These are phyloP conservation scores for Fusarium pininemorale DNA, from an alignment of 2,329 filamentous ascomycete species.

Conservation along the genomic window DNA sequence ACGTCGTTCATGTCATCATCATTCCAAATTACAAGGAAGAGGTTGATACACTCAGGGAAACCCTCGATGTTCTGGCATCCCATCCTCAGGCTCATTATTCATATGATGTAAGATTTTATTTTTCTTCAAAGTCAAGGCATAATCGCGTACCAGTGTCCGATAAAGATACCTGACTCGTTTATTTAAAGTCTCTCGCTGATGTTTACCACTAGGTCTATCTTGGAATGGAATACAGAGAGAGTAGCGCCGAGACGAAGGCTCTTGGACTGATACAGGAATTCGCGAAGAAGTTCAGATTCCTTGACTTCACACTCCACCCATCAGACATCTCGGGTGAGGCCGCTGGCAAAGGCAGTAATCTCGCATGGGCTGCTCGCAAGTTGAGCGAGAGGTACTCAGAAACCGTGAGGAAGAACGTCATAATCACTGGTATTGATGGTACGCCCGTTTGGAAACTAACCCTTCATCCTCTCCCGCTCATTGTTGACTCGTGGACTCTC, in stretches of 20 bases:
- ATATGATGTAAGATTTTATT: conserved; percentile 70
- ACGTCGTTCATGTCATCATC: conserved; percentile 71
- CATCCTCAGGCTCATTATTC: conserved; percentile 70
- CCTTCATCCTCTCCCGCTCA: background rate
- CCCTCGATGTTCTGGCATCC: conserved; percentile 72
- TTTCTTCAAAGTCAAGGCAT: background rate
- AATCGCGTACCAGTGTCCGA: background rate
- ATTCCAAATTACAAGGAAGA: conserved; percentile 81
- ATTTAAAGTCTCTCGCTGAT: conserved; percentile 5
- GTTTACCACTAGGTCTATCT: conserved; percentile 66
- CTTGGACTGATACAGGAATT: conserved; percentile 69
- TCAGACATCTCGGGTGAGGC: conserved; percentile 72
- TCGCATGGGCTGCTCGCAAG: conserved; percentile 74
- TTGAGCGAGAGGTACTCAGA: conserved; percentile 69
- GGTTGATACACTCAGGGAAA: conserved; percentile 72
- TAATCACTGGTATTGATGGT: conserved; percentile 80
- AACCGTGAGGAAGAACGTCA: conserved; percentile 64
- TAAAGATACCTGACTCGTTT: background rate
- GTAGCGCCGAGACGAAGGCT: conserved; percentile 69
- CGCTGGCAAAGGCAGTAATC: conserved; percentile 79
- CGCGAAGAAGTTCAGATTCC: conserved; percentile 70
- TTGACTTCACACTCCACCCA: conserved; percentile 75
- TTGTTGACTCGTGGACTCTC: conserved; percentile 23
- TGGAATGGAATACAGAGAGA: conserved; percentile 77
- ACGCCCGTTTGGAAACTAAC: conserved; percentile 46